These are phyloP conservation scores for Azolla pinnata DNA, from an alignment of 75 land plant genomes.

Conservation along the genomic window DNA sequence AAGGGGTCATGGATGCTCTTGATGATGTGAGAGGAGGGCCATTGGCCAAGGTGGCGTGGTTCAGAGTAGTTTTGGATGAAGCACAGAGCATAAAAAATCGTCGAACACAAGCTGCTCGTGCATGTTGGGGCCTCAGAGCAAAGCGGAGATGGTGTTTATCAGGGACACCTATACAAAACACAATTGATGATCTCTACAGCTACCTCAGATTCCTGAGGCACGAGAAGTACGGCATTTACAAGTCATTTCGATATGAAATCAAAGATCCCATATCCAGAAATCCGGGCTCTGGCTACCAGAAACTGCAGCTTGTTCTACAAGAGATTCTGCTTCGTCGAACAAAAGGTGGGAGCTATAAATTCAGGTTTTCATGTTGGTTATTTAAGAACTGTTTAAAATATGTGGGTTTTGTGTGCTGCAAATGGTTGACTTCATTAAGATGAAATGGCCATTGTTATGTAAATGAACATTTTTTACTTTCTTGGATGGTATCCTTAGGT, in stretches of 20 bases:
- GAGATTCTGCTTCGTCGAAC: conserved; percentile 80
- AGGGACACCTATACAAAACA: conserved; percentile 95
- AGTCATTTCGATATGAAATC: conserved; percentile 49
- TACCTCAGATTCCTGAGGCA: conserved; percentile 84
- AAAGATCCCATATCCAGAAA: conserved; percentile 62
- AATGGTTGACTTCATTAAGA: too few species aligned
- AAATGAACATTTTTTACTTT: neutral
- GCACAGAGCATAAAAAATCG: conserved; percentile 96
- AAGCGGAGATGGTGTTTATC: conserved; percentile 96
- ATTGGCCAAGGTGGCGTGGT: conserved; percentile 84
- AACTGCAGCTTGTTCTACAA: conserved; percentile 73
- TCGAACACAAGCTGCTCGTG: conserved; percentile 91
- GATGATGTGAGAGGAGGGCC: conserved; percentile 46
- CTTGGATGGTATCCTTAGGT: neutral
- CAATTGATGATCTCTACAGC: conserved; percentile 93
- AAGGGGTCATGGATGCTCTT: conserved; percentile 40
- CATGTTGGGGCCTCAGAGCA: conserved; percentile 91
- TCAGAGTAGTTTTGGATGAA: conserved; percentile 91
- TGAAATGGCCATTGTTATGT: neutral
- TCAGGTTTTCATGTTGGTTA: too few species aligned
- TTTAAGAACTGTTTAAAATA: too few species aligned
- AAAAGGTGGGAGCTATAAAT: conserved; percentile 50
- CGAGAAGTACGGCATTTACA: conserved; percentile 61
- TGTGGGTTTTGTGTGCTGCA: too few species aligned
- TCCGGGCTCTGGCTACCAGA: conserved; percentile 59